phyloP scores from a whole-genome alignment of 306 rosid species.

The Fragaria iinumae region DNA sequence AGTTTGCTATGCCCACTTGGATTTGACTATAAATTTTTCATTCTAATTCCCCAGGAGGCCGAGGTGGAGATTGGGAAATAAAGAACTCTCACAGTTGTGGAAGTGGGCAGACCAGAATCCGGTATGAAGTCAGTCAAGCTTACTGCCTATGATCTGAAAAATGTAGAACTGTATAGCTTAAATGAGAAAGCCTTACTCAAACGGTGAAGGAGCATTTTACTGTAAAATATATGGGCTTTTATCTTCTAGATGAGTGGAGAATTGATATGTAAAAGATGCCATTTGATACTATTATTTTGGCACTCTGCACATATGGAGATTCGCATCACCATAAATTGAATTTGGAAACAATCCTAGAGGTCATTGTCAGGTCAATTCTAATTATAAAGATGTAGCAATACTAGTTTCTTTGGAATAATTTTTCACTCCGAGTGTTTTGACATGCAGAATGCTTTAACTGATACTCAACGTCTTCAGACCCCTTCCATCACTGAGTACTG shows the following conservation, averaged over 20 bases:
- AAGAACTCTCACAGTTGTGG: slow-evolving; percentile 95
- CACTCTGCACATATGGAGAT: background rate
- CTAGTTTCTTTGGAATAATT: background rate
- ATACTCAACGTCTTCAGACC: slow-evolving; percentile 91
- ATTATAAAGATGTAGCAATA: background rate
- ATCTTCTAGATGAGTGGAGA: background rate
- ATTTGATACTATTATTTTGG: background rate
- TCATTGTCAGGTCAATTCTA: background rate
- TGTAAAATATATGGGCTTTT: background rate
- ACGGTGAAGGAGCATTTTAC: background rate
- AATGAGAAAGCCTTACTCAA: background rate
- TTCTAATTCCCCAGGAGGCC: slow-evolving; percentile 59
- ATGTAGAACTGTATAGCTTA: background rate
- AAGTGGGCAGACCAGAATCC: slow-evolving; percentile 99
- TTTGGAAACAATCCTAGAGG: background rate
- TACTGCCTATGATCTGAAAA: background rate
- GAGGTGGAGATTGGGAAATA: slow-evolving; percentile 94
- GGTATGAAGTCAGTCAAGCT: slow-evolving; percentile 43
- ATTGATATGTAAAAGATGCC: background rate
- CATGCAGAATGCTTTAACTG: slow-evolving; percentile 79
- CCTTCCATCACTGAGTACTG: slow-evolving; percentile 90
- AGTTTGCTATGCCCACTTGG: slow-evolving; percentile 16
- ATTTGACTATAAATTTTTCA: slow-evolving; percentile 1
- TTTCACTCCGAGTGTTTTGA: background rate
- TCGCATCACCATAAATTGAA: background rate